A percentile compares a stretch with the other conserved stretches of the same genome.
These are phyloP conservation scores for Sisymbrium altissimum DNA, from an alignment of 345 rosid genomes.

Conservation along the genomic window DNA sequence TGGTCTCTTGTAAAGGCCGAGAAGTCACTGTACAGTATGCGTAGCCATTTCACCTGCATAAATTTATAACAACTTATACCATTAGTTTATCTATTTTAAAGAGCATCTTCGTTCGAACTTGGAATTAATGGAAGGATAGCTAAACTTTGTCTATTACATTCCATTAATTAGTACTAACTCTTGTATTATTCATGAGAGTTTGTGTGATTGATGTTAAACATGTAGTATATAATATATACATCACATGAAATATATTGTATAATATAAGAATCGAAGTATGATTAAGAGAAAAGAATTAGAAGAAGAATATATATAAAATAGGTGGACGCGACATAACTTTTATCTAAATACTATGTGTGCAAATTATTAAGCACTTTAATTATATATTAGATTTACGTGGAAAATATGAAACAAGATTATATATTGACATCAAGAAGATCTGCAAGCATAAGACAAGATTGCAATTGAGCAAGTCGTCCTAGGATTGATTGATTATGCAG, in stretches of 20 bases:
- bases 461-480: slow-evolving; percentile 15
- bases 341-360: neutral
- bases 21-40: slow-evolving; percentile 68
- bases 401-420: neutral
- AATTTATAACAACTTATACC: neutral
- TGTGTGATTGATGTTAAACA: neutral
- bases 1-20: slow-evolving; percentile 57
- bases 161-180: neutral
- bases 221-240: neutral
- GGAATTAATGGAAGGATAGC: neutral
- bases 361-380: neutral
- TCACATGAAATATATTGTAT: neutral
- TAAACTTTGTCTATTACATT: neutral
- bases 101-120: neutral
- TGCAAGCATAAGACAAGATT: slow-evolving; percentile 33
- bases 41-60: slow-evolving; percentile 66
- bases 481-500: slow-evolving; percentile 18
- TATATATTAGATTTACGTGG: neutral
- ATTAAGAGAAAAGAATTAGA: neutral
- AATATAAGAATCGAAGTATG: neutral
- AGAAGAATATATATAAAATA: neutral
- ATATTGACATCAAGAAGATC: slow-evolving; percentile 28
- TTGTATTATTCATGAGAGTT: neutral
- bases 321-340: neutral
- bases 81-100: neutral